Base-by-base conservation (phyloP, 2,329 filamentous ascomycete genomes). In the Pyrenophora seminiperda region DNA sequence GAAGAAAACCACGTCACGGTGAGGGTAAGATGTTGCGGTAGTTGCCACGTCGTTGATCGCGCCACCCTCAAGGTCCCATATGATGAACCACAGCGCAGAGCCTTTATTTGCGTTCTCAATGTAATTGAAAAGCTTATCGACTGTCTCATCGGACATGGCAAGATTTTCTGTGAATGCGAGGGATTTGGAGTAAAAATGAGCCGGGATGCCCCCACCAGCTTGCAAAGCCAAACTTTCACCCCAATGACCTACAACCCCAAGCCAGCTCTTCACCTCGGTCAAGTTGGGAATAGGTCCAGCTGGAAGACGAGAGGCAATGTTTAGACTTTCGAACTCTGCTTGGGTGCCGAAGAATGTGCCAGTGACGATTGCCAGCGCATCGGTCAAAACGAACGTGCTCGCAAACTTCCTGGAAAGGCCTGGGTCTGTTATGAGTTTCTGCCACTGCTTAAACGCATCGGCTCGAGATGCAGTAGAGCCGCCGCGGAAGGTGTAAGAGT, bases 131-230 rank as follows among this genome's bases (percentile, higher is more conserved):
- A 73, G 53, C 7, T 65, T 61, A 34, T 73, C 70, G 7, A 73
- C 55, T 0, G 50, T 58, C 2, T 50, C 54, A 33, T 71, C 65
- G 1, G 67, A 52, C 29, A 73, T 55, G 2, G 70, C 36, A n/a
- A 71, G 65, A 18, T 68, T 49, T 9, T 64, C 50, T 0, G 68
- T 71, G 47, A 70, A 72, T 5, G 67, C 64, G 6, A 71, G 54
- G 4, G 62, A 65, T 43, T 73, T 73, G 38, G 70, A 62, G 55
- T 73, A 73, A 45, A 73, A 73, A 45, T 70, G 63, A 33, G 56
- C 58, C 7, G 58, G 63, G 5, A 70, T 59, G 11, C 65, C 60
- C 4, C 70, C 70, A 6, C 56, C 59, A 31, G 72, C 54, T 22
- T 67, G 34, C 6, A 71, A 59, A 9, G 62, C 63, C 14, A 67